These are phyloP conservation scores for Cymodocea nodosa DNA, from an alignment of 116 monocot genomes.

Conservation along the genomic window DNA sequence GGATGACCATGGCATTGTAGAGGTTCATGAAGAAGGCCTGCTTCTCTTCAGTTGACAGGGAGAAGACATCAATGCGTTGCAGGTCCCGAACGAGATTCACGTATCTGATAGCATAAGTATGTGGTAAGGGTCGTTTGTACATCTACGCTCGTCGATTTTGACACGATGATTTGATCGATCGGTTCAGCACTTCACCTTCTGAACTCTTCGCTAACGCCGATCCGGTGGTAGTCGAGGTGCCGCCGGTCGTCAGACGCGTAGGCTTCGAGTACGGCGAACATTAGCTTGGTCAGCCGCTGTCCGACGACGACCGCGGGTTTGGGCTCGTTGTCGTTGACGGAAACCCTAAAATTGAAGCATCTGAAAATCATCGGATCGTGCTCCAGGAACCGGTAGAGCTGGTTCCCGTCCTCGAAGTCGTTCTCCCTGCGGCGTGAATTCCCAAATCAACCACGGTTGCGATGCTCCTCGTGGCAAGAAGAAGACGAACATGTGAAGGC, in stretches of 20 bases:
- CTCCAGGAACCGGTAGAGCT: slow-evolving; percentile 78
- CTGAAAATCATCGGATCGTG: slow-evolving; percentile 72
- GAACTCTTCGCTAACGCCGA: slow-evolving; percentile 84
- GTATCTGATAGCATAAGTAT: slow-evolving; percentile 29
- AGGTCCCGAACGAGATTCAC: slow-evolving; percentile 61
- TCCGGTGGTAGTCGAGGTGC: slow-evolving; percentile 56
- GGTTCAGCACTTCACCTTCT: slow-evolving; percentile 31
- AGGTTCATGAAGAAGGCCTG: slow-evolving; percentile 77
- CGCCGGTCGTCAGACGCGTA: slow-evolving; percentile 68
- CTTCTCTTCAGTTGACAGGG: slow-evolving; percentile 35
- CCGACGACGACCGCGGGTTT: slow-evolving; percentile 37
- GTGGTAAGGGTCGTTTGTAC: neutral
- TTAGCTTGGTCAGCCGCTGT: slow-evolving; percentile 55
- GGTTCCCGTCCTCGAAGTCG: slow-evolving; percentile 70
- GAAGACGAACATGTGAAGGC: neutral
- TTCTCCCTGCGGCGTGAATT: slow-evolving; percentile 31
- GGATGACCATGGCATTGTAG: slow-evolving; percentile 89
- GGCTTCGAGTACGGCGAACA: slow-evolving; percentile 82
- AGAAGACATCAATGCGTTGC: slow-evolving; percentile 58
- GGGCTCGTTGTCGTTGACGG: slow-evolving; percentile 69
- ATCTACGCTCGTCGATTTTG: too few relatives aligned
- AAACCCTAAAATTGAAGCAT: slow-evolving; percentile 66
- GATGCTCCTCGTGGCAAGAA: neutral
- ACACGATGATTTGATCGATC: too few relatives aligned
- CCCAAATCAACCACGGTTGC: too few relatives aligned